Evolutionary conservation across 1,284 basidiomycete genomes (phyloP).

Genomic region (Microbotryum saponariae): DNA sequence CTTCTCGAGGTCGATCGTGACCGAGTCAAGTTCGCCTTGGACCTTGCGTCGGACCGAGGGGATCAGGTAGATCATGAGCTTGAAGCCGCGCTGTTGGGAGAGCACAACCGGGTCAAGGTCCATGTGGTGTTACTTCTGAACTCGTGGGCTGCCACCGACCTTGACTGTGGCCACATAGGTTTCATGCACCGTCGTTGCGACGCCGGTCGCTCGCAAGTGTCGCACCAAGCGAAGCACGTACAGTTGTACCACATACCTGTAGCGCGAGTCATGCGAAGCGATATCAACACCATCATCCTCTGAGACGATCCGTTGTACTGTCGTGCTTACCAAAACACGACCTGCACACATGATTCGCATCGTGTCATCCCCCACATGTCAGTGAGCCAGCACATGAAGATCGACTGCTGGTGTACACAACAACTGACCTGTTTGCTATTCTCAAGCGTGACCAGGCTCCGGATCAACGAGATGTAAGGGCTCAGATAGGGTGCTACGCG

Average conservation of each 20-base stretch:
- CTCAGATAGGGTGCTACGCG: not conserved
- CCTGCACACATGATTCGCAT: slow-evolving; percentile 5
- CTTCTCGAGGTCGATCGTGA: slow-evolving; percentile 32
- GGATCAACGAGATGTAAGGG: not conserved
- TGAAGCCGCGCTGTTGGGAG: slow-evolving; percentile 9
- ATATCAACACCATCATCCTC: not conserved
- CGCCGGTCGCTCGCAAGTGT: slow-evolving; percentile 29
- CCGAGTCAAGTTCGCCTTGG: slow-evolving; percentile 57
- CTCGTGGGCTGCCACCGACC: not conserved
- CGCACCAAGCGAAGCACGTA: slow-evolving; percentile 20
- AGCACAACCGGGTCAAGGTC: not conserved
- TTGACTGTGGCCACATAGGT: slow-evolving; percentile 25
- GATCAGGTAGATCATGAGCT: slow-evolving; percentile 52
- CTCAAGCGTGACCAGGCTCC: slow-evolving; percentile 18
- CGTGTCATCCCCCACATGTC: not conserved
- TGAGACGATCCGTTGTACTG: not conserved
- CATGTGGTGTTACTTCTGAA: too few species aligned
- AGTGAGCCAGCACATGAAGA: not conserved
- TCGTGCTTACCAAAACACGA: slow-evolving; percentile 21
- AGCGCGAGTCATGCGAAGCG: not conserved
- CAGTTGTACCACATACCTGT: slow-evolving; percentile 28
- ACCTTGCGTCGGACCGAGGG: slow-evolving; percentile 64
- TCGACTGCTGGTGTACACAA: not conserved
- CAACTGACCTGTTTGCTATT: slow-evolving; percentile 26
- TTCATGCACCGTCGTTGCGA: slow-evolving; percentile 19